Percentiles rank a stretch among this genome's conserved stretches.
phyloP scores from a whole-genome alignment of 768 basidiomycete species.

The Pleurotus giganteus region DNA sequence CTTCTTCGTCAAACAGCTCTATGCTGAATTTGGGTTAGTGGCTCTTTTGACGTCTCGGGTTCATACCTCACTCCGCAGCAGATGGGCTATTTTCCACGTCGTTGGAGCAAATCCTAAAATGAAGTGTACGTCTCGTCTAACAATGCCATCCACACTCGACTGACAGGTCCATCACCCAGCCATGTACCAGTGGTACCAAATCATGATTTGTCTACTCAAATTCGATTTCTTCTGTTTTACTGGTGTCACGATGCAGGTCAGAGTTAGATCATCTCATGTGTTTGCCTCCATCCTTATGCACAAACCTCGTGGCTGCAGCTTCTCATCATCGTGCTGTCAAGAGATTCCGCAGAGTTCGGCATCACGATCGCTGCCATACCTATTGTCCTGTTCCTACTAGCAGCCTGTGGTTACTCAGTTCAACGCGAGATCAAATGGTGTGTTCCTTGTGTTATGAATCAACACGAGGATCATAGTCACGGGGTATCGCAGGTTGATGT shows the following conservation, averaged over 20 bases:
- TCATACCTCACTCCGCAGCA: conserved; percentile 23
- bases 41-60: conserved; percentile 8
- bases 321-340: conserved; percentile 70
- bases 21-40: conserved; percentile 78
- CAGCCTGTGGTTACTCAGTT: conserved; percentile 66
- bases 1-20: conserved; percentile 70
- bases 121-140: conserved; percentile 55
- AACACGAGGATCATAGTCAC: background rate
- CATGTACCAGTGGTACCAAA: conserved; percentile 88
- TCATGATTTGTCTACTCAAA: conserved; percentile 84
- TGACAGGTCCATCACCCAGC: conserved; percentile 36
- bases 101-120: conserved; percentile 83
- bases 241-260: conserved; percentile 86
- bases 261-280: background rate
- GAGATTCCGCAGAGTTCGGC: conserved; percentile 72
- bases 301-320: conserved; percentile 43
- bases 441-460: conserved; percentile 18
- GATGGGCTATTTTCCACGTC: conserved; percentile 90
- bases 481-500: conserved; percentile 57
- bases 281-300: background rate
- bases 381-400: conserved; percentile 65
- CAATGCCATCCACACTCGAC: background rate
- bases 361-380: conserved; percentile 84
- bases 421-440: conserved; percentile 81
- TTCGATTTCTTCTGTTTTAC: conserved; percentile 89